A percentile compares a stretch with the other conserved stretches of the same genome.
phyloP scores from a whole-genome alignment of 305 asterid species.

The Fraxinus baroniana region DNA sequence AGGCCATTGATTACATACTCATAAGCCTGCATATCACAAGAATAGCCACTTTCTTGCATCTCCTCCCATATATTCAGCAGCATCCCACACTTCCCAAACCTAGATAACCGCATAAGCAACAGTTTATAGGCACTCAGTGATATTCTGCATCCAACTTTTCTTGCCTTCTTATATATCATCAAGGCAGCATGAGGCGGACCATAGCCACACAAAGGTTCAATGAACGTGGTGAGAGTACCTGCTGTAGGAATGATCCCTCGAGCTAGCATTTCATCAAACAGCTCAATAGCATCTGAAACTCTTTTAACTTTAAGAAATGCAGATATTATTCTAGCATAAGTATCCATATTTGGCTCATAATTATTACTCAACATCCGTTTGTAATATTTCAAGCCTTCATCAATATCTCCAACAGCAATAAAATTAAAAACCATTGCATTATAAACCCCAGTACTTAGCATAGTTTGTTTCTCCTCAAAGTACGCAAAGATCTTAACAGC shows the following conservation, averaged over 20 bases:
- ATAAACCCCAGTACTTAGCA: slow-evolving; percentile 49
- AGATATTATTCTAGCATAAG: slow-evolving; percentile 55
- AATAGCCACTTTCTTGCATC: slow-evolving; percentile 72
- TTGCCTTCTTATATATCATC: slow-evolving; percentile 72
- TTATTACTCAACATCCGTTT: slow-evolving; percentile 45
- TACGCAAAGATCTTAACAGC: slow-evolving; percentile 53
- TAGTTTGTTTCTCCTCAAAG: slow-evolving; percentile 49
- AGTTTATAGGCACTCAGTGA: slow-evolving; percentile 67
- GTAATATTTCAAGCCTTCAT: slow-evolving; percentile 56
- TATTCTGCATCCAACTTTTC: slow-evolving; percentile 62
- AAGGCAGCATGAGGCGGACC: slow-evolving; percentile 95
- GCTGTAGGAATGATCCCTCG: slow-evolving; percentile 59
- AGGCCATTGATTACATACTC: slow-evolving; percentile 73
- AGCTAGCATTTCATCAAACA: slow-evolving; percentile 74
- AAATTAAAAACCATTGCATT: slow-evolving; percentile 70
- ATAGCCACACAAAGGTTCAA: slow-evolving; percentile 67
- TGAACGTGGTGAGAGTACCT: slow-evolving; percentile 61
- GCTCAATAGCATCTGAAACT: slow-evolving; percentile 80
- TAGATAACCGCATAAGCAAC: slow-evolving; percentile 71
- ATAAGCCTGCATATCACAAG: slow-evolving; percentile 71
- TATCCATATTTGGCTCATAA: slow-evolving; percentile 60
- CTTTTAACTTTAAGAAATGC: slow-evolving; percentile 58
- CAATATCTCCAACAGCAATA: slow-evolving; percentile 48
- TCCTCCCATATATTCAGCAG: slow-evolving; percentile 68
- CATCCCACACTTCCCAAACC: slow-evolving; percentile 87